These are phyloP conservation scores for Ophiognomonia clavigignenti-juglandacearum DNA, from an alignment of 2,329 filamentous ascomycete genomes.

Conservation along the genomic window DNA sequence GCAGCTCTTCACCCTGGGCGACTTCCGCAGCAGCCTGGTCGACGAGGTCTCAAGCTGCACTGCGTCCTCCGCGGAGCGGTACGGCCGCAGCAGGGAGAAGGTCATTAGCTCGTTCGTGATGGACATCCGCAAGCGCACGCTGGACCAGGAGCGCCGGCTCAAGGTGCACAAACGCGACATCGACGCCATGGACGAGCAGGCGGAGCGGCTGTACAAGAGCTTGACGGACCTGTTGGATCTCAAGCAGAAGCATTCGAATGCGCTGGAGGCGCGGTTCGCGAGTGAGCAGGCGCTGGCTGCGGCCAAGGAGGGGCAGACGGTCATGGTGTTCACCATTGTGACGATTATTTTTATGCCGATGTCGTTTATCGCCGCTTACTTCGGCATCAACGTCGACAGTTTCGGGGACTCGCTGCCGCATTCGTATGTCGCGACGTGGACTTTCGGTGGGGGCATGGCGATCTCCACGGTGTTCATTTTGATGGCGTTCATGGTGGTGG, in stretches of 20 bases:
- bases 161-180: constrained; percentile 55
- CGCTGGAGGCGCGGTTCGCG: constrained; percentile 58
- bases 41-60: constrained; percentile 31
- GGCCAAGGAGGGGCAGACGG: constrained; percentile 41
- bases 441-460: constrained; percentile 33
- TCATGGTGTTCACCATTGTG: constrained; percentile 41
- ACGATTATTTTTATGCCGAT: constrained; percentile 41
- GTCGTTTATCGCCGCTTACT: constrained; percentile 38
- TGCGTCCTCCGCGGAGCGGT: constrained; percentile 19
- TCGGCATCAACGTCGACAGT: constrained; percentile 39
- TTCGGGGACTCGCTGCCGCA: constrained; percentile 32
- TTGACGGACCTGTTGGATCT: constrained; percentile 61
- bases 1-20: constrained; percentile 40
- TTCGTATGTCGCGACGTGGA: constrained; percentile 23
- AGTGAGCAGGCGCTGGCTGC: constrained; percentile 58
- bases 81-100: constrained; percentile 25
- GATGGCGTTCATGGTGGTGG: constrained; percentile 32
- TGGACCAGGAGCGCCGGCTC: constrained; percentile 52
- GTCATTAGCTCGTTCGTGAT: constrained; percentile 12
- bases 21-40: constrained; percentile 40
- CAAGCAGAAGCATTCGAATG: constrained; percentile 66
- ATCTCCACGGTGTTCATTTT: constrained; percentile 33
- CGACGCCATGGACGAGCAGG: constrained; percentile 59
- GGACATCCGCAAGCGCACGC: constrained; percentile 45
- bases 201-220: constrained; percentile 53